phyloP scores from a whole-genome alignment of 2,329 filamentous ascomycete species.

The Leptographium radiaticola region DNA sequence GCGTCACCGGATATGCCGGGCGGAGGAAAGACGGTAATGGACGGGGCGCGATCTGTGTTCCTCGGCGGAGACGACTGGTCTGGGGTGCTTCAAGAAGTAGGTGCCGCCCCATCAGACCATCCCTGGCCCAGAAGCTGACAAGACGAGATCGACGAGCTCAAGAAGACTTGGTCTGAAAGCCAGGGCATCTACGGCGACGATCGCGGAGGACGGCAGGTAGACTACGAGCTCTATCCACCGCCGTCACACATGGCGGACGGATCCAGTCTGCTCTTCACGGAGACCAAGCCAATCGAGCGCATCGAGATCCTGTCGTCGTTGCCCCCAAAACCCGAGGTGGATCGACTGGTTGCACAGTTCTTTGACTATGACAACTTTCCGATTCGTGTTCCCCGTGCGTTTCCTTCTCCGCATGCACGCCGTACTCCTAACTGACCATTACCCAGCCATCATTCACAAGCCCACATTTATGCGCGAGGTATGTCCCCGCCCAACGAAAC shows the following conservation, averaged over 20 bases:
- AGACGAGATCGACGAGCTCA: background rate
- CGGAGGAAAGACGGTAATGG: background rate
- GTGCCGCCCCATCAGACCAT: too few species aligned
- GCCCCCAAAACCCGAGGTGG: background rate
- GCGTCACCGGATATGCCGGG: background rate
- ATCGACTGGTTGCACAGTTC: background rate
- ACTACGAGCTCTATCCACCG: background rate
- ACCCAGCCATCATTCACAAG: background rate
- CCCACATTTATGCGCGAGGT: conserved; percentile 1
- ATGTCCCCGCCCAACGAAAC: background rate
- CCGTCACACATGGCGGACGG: background rate
- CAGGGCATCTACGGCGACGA: background rate
- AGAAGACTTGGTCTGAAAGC: background rate
- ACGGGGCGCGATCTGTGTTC: background rate
- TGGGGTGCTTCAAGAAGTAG: background rate
- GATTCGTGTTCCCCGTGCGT: background rate
- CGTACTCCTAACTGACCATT: too few species aligned
- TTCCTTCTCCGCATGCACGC: too few species aligned
- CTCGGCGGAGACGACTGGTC: background rate
- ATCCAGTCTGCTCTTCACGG: background rate
- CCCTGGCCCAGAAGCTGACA: too few species aligned
- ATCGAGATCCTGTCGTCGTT: background rate
- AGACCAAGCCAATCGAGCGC: background rate
- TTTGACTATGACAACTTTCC: background rate
- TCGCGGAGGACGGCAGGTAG: too few species aligned